phyloP scores from a whole-genome alignment of 805 yeast species.

The Pachysolen tannophilus region DNA sequence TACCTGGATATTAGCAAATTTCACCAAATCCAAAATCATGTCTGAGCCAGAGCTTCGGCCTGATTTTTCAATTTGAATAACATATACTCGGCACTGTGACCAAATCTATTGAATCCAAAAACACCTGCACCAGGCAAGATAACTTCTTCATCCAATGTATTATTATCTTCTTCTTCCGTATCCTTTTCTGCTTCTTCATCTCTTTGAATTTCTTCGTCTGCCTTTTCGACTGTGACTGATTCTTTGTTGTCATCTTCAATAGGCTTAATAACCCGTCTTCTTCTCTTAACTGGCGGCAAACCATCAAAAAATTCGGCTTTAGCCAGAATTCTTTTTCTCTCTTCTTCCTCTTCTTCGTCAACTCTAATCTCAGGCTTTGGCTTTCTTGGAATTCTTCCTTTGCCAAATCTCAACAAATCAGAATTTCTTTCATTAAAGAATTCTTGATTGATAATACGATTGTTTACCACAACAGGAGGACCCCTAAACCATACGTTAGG shows the following conservation, averaged over 20 bases:
- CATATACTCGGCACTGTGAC: constrained; percentile 70
- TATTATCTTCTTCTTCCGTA: constrained; percentile 12
- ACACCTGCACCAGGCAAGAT: constrained; percentile 19
- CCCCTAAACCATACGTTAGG: constrained; percentile 62
- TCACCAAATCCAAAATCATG: too few species aligned
- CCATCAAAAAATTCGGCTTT: background rate
- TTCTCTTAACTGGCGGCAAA: constrained; percentile 1
- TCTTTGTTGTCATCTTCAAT: too few species aligned
- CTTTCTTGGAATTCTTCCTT: background rate
- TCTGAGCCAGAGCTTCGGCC: too few species aligned
- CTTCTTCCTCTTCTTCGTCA: background rate
- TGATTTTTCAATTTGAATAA: constrained; percentile 41
- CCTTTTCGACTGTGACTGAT: constrained; percentile 22
- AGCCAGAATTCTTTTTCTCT: background rate
- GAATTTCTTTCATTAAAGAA: background rate
- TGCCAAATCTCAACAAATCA: constrained; percentile 4
- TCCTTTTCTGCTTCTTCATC: constrained; percentile 9
- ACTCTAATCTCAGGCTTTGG: background rate
- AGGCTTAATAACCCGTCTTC: too few species aligned
- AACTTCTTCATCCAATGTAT: constrained; percentile 5
- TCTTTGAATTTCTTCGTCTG: constrained; percentile 11
- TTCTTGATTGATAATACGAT: constrained; percentile 25
- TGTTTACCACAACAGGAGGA: constrained; percentile 45
- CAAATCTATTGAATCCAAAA: constrained; percentile 31
- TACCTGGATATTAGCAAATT: too few species aligned